Evolutionary conservation across 73 alveolate species (phyloP).

Genomic region (Paramecium primaurelia): DNA sequence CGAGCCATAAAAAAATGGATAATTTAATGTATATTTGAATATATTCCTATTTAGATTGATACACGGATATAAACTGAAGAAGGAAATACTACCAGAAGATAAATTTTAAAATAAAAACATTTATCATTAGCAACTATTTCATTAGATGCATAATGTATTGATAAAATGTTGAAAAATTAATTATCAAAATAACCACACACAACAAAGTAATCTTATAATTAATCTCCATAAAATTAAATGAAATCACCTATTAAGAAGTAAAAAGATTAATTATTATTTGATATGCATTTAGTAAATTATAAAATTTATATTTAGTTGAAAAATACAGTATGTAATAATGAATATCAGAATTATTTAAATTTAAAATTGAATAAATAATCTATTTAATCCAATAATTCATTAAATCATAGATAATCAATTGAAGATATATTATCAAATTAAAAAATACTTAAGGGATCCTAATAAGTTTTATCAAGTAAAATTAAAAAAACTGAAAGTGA

Average conservation of each 20-base stretch:
- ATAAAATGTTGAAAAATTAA: neutral
- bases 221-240: neutral
- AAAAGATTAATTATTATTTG: slow-evolving; percentile 2
- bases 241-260: neutral
- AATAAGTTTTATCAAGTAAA: neutral
- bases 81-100: neutral
- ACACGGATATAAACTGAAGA: slow-evolving; percentile 4
- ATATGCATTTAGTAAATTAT: neutral
- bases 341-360: neutral
- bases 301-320: neutral
- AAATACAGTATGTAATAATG: neutral
- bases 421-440: neutral
- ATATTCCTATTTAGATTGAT: neutral
- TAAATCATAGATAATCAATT: slow-evolving; percentile 3
- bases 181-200: neutral
- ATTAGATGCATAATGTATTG: neutral
- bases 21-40: neutral
- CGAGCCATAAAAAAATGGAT: neutral
- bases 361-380: slow-evolving; percentile 20
- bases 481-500: neutral
- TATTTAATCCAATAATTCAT: neutral
- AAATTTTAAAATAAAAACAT: neutral
- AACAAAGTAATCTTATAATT: neutral
- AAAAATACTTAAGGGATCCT: neutral
- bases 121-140: slow-evolving; percentile 12